A percentile compares a stretch with the other conserved stretches of the same genome.
Conservation (phyloP, 2,329 filamentous ascomycete genomes). For the Amesomyces nigricolor region DNA sequence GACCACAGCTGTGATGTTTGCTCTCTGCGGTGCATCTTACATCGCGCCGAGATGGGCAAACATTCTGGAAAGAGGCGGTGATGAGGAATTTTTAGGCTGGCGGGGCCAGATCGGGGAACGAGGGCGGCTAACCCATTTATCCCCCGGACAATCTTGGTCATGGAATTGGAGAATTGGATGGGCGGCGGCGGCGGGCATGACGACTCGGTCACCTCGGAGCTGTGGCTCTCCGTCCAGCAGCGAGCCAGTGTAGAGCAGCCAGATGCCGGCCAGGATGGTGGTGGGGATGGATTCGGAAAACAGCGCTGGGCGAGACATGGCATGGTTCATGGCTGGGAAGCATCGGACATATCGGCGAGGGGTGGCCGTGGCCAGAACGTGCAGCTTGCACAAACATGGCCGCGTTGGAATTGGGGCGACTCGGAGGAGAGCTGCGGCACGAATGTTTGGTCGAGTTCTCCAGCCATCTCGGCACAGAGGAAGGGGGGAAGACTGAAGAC, state of each 20-base stretch:
- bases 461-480: too few relatives aligned
- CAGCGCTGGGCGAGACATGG: not conserved
- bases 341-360: not conserved
- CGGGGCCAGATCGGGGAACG: too few relatives aligned
- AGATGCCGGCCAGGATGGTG: not conserved
- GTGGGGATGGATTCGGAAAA: not conserved
- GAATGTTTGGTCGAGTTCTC: too few relatives aligned
- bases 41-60: not conserved
- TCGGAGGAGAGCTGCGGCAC: not conserved
- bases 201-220: conserved; percentile 1
- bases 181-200: not conserved
- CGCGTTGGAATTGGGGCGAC: not conserved
- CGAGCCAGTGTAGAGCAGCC: not conserved
- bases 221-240: conserved; percentile 1
- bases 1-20: not conserved
- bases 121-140: not conserved
- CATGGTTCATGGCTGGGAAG: not conserved
- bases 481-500: too few relatives aligned
- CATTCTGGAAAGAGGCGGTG: not conserved
- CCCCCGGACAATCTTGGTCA: not conserved
- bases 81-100: too few relatives aligned
- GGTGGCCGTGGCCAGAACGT: not conserved
- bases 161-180: too few relatives aligned
- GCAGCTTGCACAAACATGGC: not conserved
- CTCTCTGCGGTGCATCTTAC: too few relatives aligned